Base-by-base conservation (phyloP, 75 land plant genomes). In the Pinus taeda region DNA sequence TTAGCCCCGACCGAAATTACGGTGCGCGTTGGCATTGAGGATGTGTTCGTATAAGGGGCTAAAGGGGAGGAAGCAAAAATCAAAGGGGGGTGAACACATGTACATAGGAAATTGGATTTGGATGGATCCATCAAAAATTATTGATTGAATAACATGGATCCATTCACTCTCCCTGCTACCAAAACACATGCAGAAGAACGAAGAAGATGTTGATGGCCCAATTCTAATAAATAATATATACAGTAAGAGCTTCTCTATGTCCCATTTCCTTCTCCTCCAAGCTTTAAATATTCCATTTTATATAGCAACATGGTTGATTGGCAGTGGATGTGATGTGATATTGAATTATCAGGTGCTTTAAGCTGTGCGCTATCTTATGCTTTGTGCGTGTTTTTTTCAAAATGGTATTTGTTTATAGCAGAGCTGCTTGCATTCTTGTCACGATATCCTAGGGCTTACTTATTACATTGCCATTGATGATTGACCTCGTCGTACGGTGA, bases 61-160 rank as follows among this genome's bases (percentile, higher is more conserved):
- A 45, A 45, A 45, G 53, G 53, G 8, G 53, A 45, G 53, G 53
- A 45, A 45, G 53, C 20, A 33, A 7, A 15, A 37, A 15, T 5
- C 5, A 30, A 24, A 60, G 30, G 17, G 39, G 39, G 67, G 26
- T 24, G 6, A 30, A 64, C 17, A 30, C 67, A 30, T 64, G 15
- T 15, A 59, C 20, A 21, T 59, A 18, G 20, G 60, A 21, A 59
- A 59, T n/a, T 59, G 8, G 53, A 8, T 59, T 59, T 59, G 4
- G 60, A 59, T 15, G 39, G 67, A 64, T 64, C 67, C 36, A 64
- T 7, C 15, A 64, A 33, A 33, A 64, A 30, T 30, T 30, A 30
- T 64, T 64, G 11, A 64, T 64, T 64, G 67, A 64, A 33, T 7
- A 64, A 64, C 39, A 64, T 64, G 67, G 67, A 64, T 64, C 67